Conservation (phyloP, 176 grass and related monocot genomes). For the Echinochloa phyllopogon region DNA sequence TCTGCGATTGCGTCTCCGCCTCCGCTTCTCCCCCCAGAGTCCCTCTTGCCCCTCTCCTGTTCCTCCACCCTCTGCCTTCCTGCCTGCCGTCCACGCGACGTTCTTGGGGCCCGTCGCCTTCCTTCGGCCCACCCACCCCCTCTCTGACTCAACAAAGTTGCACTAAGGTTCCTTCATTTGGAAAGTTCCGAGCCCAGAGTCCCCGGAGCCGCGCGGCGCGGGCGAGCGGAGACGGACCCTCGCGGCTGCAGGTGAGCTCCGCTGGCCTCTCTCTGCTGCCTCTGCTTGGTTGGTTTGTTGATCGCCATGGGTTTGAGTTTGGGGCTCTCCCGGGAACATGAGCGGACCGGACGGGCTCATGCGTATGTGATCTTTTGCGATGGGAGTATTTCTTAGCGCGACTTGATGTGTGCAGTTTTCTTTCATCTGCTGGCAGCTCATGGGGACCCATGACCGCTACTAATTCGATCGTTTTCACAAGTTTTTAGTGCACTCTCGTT, state of each 20-base stretch:
- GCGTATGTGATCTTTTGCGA: neutral
- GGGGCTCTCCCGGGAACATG: neutral
- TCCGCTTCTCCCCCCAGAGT: neutral
- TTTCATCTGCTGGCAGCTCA: neutral
- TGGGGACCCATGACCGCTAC: neutral
- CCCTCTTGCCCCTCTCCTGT: neutral
- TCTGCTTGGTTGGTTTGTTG: neutral
- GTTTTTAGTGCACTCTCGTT: neutral
- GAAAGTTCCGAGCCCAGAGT: neutral
- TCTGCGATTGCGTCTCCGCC: neutral
- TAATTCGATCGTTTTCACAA: neutral
- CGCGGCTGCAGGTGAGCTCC: neutral
- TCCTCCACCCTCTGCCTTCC: neutral
- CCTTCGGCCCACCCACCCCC: neutral
- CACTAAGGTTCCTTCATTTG: neutral
- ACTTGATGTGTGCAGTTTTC: neutral
- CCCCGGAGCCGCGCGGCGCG: neutral
- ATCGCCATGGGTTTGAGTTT: neutral
- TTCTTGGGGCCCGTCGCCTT: neutral
- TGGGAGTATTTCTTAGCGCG: neutral
- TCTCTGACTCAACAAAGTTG: neutral
- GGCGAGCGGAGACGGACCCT: neutral
- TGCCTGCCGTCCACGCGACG: slow-evolving; percentile 16
- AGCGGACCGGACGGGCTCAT: neutral
- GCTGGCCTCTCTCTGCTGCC: neutral